Percentiles rank a stretch among this genome's conserved stretches.
Evolutionary conservation across 331 rosid genomes (phyloP).

Genomic region (Dryas integrifolia): DNA sequence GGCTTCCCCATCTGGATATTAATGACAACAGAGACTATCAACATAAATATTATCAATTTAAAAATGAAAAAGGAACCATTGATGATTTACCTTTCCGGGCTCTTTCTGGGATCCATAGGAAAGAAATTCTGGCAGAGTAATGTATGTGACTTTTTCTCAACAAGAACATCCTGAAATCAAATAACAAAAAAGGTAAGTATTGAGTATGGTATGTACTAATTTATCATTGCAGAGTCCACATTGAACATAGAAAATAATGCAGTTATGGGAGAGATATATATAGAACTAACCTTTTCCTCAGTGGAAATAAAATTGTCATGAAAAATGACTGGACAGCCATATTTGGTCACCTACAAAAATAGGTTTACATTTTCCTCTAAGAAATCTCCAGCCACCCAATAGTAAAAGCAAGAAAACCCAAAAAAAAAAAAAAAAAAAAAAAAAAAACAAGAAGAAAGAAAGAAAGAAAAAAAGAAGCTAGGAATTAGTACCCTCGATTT

Average conservation of each 20-base stretch:
- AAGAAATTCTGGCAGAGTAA: constrained; percentile 54
- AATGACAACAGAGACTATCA: not conserved
- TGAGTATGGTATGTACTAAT: not conserved
- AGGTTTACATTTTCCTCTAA: constrained; percentile 19
- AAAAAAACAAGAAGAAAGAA: too few relatives aligned
- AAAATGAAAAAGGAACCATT: not conserved
- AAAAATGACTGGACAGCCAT: constrained; percentile 78
- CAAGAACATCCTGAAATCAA: constrained; percentile 49
- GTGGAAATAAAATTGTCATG: constrained; percentile 59
- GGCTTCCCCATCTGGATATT: constrained; percentile 37
- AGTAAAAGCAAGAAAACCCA: constrained; percentile 1
- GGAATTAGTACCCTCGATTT: not conserved
- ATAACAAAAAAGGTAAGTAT: not conserved
- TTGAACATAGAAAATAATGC: not conserved
- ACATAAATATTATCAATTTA: not conserved
- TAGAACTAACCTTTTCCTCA: constrained; percentile 48
- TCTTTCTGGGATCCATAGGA: constrained; percentile 65
- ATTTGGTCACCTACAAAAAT: constrained; percentile 77
- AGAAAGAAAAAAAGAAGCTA: constrained; percentile 6
- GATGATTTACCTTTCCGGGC: constrained; percentile 23
- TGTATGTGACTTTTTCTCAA: constrained; percentile 55
- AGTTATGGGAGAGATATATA: not conserved
- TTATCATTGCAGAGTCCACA: not conserved
- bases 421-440: not conserved
- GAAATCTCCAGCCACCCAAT: constrained; percentile 11